A percentile compares a stretch with the other conserved stretches of the same genome.
Evolutionary conservation across 257 asterid genomes (phyloP).

Genomic region (Thymus quinquecostatus): DNA sequence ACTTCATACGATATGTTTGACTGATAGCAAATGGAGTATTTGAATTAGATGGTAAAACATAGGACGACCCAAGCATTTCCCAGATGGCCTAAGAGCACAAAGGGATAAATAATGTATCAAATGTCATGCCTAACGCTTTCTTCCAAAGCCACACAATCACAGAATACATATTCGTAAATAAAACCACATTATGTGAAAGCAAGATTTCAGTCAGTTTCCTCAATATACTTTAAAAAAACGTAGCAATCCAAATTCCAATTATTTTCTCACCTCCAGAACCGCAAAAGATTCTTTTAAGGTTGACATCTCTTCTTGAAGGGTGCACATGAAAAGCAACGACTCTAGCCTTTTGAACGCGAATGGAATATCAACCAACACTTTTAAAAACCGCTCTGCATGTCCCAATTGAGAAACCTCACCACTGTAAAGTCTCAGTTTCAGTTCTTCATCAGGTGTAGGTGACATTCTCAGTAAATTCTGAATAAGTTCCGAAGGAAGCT

Average conservation of each 20-base stretch:
- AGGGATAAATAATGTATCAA: background rate
- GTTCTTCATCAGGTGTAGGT: slow-evolving; percentile 86
- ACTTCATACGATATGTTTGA: background rate
- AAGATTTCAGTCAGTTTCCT: background rate
- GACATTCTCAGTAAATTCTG: slow-evolving; percentile 83
- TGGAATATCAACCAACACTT: slow-evolving; percentile 78
- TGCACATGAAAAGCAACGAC: slow-evolving; percentile 71
- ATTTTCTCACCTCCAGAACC: slow-evolving; percentile 71
- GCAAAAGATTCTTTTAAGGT: slow-evolving; percentile 59
- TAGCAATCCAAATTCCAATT: background rate
- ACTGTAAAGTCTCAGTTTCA: slow-evolving; percentile 70
- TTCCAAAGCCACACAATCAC: background rate
- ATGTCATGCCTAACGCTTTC: background rate
- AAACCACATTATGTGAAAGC: background rate
- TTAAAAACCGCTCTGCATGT: slow-evolving; percentile 85
- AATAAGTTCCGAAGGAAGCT: slow-evolving; percentile 84
- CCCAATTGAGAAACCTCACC: slow-evolving; percentile 93
- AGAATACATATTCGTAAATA: background rate
- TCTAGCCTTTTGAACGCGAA: slow-evolving; percentile 85
- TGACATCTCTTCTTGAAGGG: slow-evolving; percentile 69
- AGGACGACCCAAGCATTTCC: background rate
- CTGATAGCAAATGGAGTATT: background rate
- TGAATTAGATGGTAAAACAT: no score
- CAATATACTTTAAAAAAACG: background rate
- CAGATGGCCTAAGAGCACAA: background rate